Percentiles rank a stretch among this genome's conserved stretches.
Evolutionary conservation across 768 basidiomycete genomes (phyloP).

Genomic region (Hydnomerulius pinastri): DNA sequence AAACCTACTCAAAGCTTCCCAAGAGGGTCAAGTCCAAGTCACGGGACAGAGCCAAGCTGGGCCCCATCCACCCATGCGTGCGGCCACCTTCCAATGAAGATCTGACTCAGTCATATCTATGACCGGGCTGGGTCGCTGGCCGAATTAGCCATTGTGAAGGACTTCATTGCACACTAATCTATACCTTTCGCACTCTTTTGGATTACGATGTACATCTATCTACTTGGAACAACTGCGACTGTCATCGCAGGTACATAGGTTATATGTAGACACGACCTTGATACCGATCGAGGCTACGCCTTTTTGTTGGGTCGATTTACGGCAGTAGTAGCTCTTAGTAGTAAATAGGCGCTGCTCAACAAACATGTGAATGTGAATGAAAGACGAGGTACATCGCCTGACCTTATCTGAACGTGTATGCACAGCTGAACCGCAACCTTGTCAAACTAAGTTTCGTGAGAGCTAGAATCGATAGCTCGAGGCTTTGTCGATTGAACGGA

Average conservation of each 20-base stretch:
- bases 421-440: slow-evolving; percentile 23
- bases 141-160: slow-evolving; percentile 18
- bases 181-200: slow-evolving; percentile 4
- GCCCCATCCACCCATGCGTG: slow-evolving; percentile 29
- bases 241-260: slow-evolving; percentile 6
- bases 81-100: slow-evolving; percentile 31
- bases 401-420: slow-evolving; percentile 14
- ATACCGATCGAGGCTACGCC: slow-evolving; percentile 13
- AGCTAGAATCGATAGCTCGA: too few relatives aligned
- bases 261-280: slow-evolving; percentile 7
- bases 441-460: slow-evolving; percentile 22
- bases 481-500: slow-evolving; percentile 3
- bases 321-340: too few relatives aligned
- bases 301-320: slow-evolving; percentile 13
- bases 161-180: slow-evolving; percentile 26
- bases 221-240: slow-evolving; percentile 5
- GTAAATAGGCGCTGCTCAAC: slow-evolving; percentile 22
- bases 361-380: slow-evolving; percentile 19
- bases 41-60: slow-evolving; percentile 21
- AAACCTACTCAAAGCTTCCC: slow-evolving; percentile 50
- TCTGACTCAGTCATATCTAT: not conserved
- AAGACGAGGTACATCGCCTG: slow-evolving; percentile 31
- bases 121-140: slow-evolving; percentile 22
- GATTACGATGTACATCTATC: slow-evolving; percentile 12
- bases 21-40: slow-evolving; percentile 39